Evolutionary conservation across 768 basidiomycete species (phyloP), one percentile per base, ranked within the genome.

Genomic region (Pisolithus tinctorius): DNA sequence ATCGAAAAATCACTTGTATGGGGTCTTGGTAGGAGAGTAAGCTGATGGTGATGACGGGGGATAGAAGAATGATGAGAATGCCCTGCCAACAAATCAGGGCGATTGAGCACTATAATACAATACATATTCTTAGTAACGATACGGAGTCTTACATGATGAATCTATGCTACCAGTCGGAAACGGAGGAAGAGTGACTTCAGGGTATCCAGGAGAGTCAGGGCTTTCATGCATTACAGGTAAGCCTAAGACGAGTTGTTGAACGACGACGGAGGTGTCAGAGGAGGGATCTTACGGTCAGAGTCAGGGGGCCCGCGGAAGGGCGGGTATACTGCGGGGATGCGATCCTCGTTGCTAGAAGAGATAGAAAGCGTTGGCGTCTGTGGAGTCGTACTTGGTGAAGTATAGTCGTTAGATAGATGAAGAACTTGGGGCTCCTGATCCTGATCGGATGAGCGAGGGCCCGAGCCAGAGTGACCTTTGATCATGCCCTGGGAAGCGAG

Each of bases 401-500:
- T 55, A 53, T 71, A 75, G 39, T 70, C 68, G 71, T 55, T 70
- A 58, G 62, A 86, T 69, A 60, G 72, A 66, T 55, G 20, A 3
- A 88, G 73, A 51, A 83, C 73, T 42, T 76, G 77, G 13, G 74
- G 77, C 31, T 81, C 82, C 16, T 77, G 77, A 2, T 81, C 82
- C 16, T 77, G 77, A 2, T 83, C 83, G 34, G 72, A 60, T 20
- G 72, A 67, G 41, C 83, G 81, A 17, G 84, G 75, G 2, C 80
- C 83, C 26, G 83, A 71, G 50, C 84, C 84, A 17, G 88, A 85
- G 60, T 90, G 88, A 27, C 89, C 89, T 69, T 91, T 91, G 68
- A 92, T 90, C 86, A 90, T 88, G 45, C 88, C 88, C 65, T 90
- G 86, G 0, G 86, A 79, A 0, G 86, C 86, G 23, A 91, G 76